Evolutionary conservation across 1,284 basidiomycete genomes (phyloP).

Genomic region (Leccinum glutinopallens): DNA sequence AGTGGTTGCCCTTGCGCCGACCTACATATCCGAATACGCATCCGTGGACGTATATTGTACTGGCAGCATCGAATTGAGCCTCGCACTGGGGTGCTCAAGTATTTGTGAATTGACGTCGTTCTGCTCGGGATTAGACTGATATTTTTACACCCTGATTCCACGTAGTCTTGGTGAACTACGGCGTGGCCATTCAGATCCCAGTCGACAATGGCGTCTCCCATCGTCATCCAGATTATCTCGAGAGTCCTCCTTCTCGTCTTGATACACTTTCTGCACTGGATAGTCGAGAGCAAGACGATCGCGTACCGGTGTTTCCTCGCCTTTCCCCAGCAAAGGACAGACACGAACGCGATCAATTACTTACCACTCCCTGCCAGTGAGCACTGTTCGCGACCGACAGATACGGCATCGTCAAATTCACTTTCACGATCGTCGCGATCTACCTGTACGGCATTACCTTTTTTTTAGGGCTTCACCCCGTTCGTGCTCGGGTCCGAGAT

Average conservation of each 20-base stretch:
- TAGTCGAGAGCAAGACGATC: conserved; percentile 45
- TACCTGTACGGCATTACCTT: conserved; percentile 51
- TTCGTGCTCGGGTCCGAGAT: conserved; percentile 49
- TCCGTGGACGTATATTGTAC: conserved; percentile 58
- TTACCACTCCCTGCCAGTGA: conserved; percentile 44
- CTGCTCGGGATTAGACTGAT: conserved; percentile 7
- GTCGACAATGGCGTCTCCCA: conserved; percentile 51
- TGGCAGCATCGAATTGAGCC: conserved; percentile 55
- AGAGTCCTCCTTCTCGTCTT: conserved; percentile 48
- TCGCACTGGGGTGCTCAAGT: conserved; percentile 50
- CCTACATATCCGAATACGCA: conserved; percentile 60
- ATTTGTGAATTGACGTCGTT: conserved; percentile 9
- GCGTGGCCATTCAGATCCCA: conserved; percentile 39
- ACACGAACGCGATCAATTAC: conserved; percentile 65
- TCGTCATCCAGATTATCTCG: conserved; percentile 55
- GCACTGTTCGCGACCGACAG: conserved; percentile 61
- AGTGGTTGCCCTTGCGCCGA: conserved; percentile 55
- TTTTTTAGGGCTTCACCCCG: conserved; percentile 42
- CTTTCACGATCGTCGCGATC: conserved; percentile 45
- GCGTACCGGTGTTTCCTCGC: conserved; percentile 53
- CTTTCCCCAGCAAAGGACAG: conserved; percentile 60
- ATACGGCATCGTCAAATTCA: conserved; percentile 62
- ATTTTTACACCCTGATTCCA: not conserved
- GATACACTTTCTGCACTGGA: conserved; percentile 58
- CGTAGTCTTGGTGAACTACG: conserved; percentile 53